Evolutionary conservation across 23 red algal genomes (phyloP).

Genomic region (Gracilaria gracilis): DNA sequence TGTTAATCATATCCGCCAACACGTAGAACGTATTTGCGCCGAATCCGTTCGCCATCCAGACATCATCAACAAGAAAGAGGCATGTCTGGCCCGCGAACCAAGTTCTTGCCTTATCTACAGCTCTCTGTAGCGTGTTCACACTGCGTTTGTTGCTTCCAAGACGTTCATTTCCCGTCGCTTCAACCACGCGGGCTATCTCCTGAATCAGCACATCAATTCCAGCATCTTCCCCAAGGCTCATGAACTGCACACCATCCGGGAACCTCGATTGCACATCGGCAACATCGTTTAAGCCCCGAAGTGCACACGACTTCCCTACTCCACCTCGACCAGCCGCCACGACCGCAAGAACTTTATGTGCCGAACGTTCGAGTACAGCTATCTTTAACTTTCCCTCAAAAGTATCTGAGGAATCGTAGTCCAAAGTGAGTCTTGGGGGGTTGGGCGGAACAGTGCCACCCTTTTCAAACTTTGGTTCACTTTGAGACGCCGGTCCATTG

Average conservation of each 20-base stretch:
- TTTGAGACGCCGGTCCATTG: neutral
- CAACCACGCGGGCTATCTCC: neutral
- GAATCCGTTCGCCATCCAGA: neutral
- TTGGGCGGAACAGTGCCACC: neutral
- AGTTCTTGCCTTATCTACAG: neutral
- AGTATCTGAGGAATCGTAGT: neutral
- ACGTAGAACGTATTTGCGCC: neutral
- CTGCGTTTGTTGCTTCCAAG: neutral
- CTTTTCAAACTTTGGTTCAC: neutral
- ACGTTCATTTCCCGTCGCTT: neutral
- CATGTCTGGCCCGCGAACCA: slow-evolving; percentile 13
- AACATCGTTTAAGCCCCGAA: neutral
- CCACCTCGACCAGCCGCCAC: neutral
- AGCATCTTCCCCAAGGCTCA: neutral
- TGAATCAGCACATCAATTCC: neutral
- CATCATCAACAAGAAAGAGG: slow-evolving; percentile 16
- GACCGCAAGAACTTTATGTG: neutral
- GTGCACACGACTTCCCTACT: neutral
- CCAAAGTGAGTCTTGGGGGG: neutral
- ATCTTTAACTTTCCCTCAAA: neutral
- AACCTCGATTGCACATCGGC: neutral
- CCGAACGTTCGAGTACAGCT: neutral
- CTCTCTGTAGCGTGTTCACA: neutral
- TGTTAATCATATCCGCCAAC: neutral
- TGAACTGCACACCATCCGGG: slow-evolving; percentile 7